A percentile compares a stretch with the other conserved stretches of the same genome.
These are phyloP conservation scores for Aspergillus saccharolyticus DNA, from an alignment of 495 filamentous ascomycete genomes.

Conservation along the genomic window DNA sequence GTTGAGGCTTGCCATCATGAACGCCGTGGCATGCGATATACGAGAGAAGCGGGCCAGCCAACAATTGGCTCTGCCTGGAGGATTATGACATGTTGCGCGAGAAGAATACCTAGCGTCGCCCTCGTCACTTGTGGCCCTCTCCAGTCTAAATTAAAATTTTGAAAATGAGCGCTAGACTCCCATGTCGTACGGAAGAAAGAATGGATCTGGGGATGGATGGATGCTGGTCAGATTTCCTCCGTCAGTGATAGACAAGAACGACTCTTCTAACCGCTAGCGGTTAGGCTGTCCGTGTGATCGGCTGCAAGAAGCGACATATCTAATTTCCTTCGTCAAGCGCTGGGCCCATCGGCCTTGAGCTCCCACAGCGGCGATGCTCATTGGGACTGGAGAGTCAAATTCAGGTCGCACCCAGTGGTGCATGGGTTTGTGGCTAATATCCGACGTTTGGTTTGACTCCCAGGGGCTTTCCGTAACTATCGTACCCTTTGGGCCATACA, in stretches of 20 bases:
- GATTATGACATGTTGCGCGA: constrained; percentile 4
- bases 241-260: constrained; percentile 10
- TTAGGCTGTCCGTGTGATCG: constrained; percentile 14
- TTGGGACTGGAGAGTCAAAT: constrained; percentile 2
- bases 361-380: constrained; percentile 10
- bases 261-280: constrained; percentile 16
- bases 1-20: background rate
- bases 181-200: background rate
- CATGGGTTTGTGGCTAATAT: constrained; percentile 1
- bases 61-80: constrained; percentile 1
- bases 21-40: background rate
- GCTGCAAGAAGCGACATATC: constrained; percentile 20
- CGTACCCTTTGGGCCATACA: constrained; percentile 2
- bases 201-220: background rate
- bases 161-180: background rate
- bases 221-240: constrained; percentile 13
- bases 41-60: background rate
- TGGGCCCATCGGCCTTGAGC: constrained; percentile 11
- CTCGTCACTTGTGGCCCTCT: background rate
- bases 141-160: background rate
- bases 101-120: background rate
- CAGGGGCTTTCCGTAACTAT: constrained; percentile 9
- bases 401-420: constrained; percentile 10
- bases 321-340: constrained; percentile 10
- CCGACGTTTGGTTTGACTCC: constrained; percentile 6